Evolutionary conservation across 2,329 filamentous ascomycete genomes (phyloP).

Genomic region (Mariannaea elegans): DNA sequence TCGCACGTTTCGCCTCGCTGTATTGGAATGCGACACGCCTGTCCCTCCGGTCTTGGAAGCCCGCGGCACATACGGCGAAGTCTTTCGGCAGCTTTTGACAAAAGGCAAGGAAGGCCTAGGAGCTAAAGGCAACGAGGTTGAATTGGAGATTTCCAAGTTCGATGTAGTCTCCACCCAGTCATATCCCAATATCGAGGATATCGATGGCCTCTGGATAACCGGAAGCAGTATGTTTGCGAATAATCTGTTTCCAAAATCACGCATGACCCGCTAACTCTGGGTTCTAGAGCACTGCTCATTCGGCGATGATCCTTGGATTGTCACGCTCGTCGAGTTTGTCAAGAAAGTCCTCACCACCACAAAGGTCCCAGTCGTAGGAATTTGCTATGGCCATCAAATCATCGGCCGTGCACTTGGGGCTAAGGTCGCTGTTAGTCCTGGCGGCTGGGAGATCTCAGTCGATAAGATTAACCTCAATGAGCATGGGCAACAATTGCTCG

Average conservation of each 20-base stretch:
- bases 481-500: slow-evolving; percentile 48
- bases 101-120: slow-evolving; percentile 38
- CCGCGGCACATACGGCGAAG: slow-evolving; percentile 44
- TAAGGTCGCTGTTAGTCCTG: slow-evolving; percentile 47
- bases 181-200: slow-evolving; percentile 39
- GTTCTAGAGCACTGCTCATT: slow-evolving; percentile 47
- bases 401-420: slow-evolving; percentile 52
- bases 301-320: slow-evolving; percentile 51
- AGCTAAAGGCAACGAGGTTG: slow-evolving; percentile 25
- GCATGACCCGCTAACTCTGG: not conserved
- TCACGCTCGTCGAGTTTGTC: slow-evolving; percentile 49
- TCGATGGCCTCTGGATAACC: slow-evolving; percentile 44
- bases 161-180: slow-evolving; percentile 41
- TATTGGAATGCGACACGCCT: slow-evolving; percentile 46
- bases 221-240: slow-evolving; percentile 43
- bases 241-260: not conserved
- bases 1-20: slow-evolving; percentile 37
- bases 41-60: slow-evolving; percentile 37
- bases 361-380: slow-evolving; percentile 49
- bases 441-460: slow-evolving; percentile 55
- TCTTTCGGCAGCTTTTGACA: slow-evolving; percentile 42
- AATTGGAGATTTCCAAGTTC: slow-evolving; percentile 41
- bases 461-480: slow-evolving; percentile 48
- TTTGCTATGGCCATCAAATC: slow-evolving; percentile 59
- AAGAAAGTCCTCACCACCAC: slow-evolving; percentile 36